Percentiles rank a stretch among this genome's conserved stretches.
phyloP scores from a whole-genome alignment of 192 early-diverging fungal genomes.

The Physocladia obscura region DNA sequence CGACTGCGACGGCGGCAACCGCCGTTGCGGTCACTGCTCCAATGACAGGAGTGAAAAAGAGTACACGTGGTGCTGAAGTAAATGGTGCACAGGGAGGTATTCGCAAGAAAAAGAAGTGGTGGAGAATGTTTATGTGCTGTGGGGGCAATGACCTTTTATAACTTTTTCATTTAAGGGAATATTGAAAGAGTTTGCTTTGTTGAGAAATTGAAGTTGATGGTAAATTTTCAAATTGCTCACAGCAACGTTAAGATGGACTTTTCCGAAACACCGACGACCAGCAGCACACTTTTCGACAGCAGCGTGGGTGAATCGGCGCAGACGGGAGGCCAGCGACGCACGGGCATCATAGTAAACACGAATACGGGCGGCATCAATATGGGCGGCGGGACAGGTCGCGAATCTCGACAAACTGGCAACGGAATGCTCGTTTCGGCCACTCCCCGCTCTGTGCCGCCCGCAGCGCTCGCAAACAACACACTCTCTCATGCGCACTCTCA shows the following conservation, averaged over 20 bases:
- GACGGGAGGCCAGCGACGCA: no score
- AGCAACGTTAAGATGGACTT: no score
- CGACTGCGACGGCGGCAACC: not conserved
- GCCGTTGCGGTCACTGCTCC: not conserved
- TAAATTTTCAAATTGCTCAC: no score
- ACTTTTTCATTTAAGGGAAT: no score
- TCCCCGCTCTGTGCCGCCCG: not conserved
- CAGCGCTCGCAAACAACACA: no score
- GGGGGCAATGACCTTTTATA: not conserved
- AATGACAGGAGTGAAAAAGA: not conserved
- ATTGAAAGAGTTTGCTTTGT: not conserved
- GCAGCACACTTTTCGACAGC: not conserved
- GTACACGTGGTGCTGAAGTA: not conserved
- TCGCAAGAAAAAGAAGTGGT: slow-evolving; percentile 4
- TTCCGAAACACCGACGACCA: not conserved
- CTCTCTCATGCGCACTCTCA: no score
- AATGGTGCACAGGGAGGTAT: slow-evolving; percentile 9
- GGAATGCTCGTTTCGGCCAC: not conserved
- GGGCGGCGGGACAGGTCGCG: no score
- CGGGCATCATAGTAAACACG: no score
- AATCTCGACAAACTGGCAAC: not conserved
- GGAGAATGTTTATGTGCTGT: not conserved
- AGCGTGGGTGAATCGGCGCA: not conserved
- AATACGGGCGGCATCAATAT: no score
- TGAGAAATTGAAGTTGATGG: not conserved